A percentile compares a stretch with the other conserved stretches of the same genome.
Conservation (phyloP, 768 basidiomycete genomes). For the Pleurotus ostreatus region DNA sequence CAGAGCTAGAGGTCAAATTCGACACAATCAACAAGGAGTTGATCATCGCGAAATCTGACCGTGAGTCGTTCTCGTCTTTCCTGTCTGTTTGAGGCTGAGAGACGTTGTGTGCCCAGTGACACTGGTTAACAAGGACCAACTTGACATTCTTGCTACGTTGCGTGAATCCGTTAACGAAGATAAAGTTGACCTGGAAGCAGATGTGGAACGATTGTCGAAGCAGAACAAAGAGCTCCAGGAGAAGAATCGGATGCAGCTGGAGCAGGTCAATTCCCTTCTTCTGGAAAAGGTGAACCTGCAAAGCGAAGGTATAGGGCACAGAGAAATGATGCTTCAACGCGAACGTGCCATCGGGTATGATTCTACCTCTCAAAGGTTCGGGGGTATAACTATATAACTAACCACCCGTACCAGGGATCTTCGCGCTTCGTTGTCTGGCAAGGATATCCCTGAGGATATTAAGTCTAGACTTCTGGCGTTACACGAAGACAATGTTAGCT, state of each 20-base stretch:
- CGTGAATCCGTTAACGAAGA: constrained; percentile 90
- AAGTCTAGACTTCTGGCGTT: constrained; percentile 68
- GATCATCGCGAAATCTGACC: constrained; percentile 79
- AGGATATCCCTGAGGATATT: constrained; percentile 79
- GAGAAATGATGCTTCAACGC: constrained; percentile 82
- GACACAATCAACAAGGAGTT: constrained; percentile 64
- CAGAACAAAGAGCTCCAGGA: constrained; percentile 71
- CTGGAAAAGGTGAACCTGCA: constrained; percentile 91
- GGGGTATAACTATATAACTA: not conserved
- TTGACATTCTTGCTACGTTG: constrained; percentile 81
- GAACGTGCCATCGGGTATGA: constrained; percentile 80
- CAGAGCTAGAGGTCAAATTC: constrained; percentile 68
- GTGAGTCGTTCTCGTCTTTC: constrained; percentile 41
- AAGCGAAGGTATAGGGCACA: constrained; percentile 83
- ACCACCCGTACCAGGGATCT: constrained; percentile 51
- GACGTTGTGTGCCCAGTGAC: constrained; percentile 49
- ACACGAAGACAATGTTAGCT: constrained; percentile 71
- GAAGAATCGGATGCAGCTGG: constrained; percentile 87
- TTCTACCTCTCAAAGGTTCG: not conserved
- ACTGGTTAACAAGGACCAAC: constrained; percentile 89
- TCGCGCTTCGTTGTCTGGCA: constrained; percentile 71
- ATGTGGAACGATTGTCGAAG: constrained; percentile 58
- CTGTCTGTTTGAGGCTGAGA: not conserved
- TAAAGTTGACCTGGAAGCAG: constrained; percentile 68
- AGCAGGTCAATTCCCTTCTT: constrained; percentile 80